These are phyloP conservation scores for Fistulinella cinereoalba DNA, from an alignment of 1,284 basidiomycete species.

Conservation along the genomic window DNA sequence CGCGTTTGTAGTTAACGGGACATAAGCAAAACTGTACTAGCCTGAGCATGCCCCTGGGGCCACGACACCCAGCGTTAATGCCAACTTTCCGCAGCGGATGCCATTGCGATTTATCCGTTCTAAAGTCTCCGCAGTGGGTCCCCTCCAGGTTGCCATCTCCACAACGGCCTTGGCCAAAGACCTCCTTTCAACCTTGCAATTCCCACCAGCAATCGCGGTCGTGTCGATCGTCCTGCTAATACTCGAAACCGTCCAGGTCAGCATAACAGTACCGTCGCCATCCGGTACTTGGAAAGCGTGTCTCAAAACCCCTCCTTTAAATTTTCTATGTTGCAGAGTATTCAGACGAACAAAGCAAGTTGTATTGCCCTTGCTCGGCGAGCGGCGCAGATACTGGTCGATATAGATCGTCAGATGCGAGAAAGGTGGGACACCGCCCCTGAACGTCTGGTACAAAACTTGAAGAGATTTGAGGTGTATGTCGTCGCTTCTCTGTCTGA, in stretches of 20 bases:
- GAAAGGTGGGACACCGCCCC: conserved; percentile 47
- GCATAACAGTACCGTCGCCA: conserved; percentile 9
- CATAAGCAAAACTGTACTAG: too few species aligned
- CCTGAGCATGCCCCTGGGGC: too few species aligned
- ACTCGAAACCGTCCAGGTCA: conserved; percentile 47
- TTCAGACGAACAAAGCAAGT: conserved; percentile 38
- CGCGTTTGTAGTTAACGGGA: too few species aligned
- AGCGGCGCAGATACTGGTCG: conserved; percentile 43
- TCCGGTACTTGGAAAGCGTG: background rate
- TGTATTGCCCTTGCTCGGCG: conserved; percentile 45
- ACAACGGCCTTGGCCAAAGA: conserved; percentile 23
- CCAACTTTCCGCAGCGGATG: conserved; percentile 11
- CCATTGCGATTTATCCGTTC: conserved; percentile 30
- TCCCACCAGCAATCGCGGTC: conserved; percentile 44
- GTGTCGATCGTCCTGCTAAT: conserved; percentile 44
- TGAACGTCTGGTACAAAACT: conserved; percentile 40
- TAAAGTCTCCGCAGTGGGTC: conserved; percentile 13
- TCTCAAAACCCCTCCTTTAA: background rate
- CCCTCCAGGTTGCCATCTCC: conserved; percentile 27
- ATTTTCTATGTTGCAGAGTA: conserved; percentile 3
- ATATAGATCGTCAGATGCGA: conserved; percentile 47
- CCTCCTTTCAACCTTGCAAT: conserved; percentile 31
- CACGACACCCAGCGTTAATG: too few species aligned
- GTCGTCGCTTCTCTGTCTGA: conserved; percentile 7
- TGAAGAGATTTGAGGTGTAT: conserved; percentile 45